A percentile compares a stretch with the other conserved stretches of the same genome.
Conservation (phyloP, 345 rosid genomes). For the Rhodomyrtus tomentosa region DNA sequence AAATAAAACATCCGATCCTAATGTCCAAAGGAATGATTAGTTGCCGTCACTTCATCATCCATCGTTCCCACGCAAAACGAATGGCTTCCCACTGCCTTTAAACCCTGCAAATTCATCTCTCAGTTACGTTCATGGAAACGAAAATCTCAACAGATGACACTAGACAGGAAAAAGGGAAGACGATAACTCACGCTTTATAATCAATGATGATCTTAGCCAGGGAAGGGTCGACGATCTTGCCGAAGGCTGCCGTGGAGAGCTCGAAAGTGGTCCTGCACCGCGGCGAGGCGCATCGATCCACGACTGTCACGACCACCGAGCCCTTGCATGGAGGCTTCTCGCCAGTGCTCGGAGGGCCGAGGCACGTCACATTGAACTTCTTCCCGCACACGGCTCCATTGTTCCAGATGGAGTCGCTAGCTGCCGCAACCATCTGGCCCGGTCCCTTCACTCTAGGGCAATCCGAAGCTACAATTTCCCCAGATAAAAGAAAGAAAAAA, state of each 20-base stretch:
- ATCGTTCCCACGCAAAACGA: not conserved
- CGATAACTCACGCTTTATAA: not conserved
- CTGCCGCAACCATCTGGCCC: not conserved
- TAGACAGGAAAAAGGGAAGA: not conserved
- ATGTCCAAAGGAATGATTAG: not conserved
- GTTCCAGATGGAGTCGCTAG: not conserved
- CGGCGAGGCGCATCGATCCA: not conserved
- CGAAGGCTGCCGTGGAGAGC: not conserved
- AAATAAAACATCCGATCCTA: not conserved
- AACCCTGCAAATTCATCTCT: not conserved
- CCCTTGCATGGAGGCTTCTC: not conserved
- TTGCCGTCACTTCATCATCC: not conserved
- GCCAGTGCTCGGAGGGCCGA: not conserved
- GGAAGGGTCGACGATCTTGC: not conserved
- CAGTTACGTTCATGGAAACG: not conserved
- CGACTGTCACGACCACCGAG: not conserved
- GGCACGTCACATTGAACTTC: not conserved
- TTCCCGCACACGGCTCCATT: not conserved
- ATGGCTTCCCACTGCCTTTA: not conserved
- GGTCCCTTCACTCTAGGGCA: not conserved
- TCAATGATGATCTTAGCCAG: not conserved
- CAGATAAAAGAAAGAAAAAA: too few species aligned
- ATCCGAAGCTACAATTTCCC: not conserved
- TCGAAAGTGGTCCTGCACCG: not conserved
- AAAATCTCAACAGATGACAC: not conserved